A percentile compares a stretch with the other conserved stretches of the same genome.
Conservation (phyloP, 2,329 filamentous ascomycete species). For the Alternaria ethzedia region DNA sequence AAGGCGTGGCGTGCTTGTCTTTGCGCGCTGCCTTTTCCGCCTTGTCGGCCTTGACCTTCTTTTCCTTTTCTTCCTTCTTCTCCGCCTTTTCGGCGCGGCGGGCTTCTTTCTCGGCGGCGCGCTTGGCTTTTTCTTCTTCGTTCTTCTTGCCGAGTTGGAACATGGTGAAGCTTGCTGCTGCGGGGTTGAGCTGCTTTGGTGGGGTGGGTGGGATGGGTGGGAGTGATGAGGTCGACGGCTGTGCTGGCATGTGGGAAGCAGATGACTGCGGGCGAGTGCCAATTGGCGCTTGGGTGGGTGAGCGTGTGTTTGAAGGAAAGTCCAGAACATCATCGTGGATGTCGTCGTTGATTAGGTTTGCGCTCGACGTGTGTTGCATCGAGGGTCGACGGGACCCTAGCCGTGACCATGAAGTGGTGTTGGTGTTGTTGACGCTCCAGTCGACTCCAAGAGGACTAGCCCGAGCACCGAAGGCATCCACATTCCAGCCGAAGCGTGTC, state of each 20-base stretch:
- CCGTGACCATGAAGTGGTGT: constrained; percentile 68
- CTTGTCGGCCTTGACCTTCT: constrained; percentile 46
- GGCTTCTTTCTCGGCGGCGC: constrained; percentile 48
- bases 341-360: constrained; percentile 63
- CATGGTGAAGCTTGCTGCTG: constrained; percentile 82
- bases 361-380: constrained; percentile 76
- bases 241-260: constrained; percentile 54
- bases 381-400: constrained; percentile 82
- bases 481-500: constrained; percentile 47
- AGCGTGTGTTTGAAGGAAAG: constrained; percentile 56
- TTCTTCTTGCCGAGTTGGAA: constrained; percentile 37
- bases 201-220: constrained; percentile 54
- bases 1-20: constrained; percentile 38
- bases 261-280: constrained; percentile 74
- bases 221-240: constrained; percentile 14
- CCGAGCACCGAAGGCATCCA: constrained; percentile 48
- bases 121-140: constrained; percentile 43
- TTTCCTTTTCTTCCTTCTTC: constrained; percentile 48
- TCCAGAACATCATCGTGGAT: constrained; percentile 58
- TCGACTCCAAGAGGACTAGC: constrained; percentile 53
- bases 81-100: constrained; percentile 39
- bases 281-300: constrained; percentile 70
- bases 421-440: constrained; percentile 46
- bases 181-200: constrained; percentile 74
- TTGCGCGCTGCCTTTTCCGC: constrained; percentile 43